Evolutionary conservation across 352 stramenopile genomes (phyloP), one percentile per base, ranked within the genome.

Genomic region (Globisporangium paroecandrum): DNA sequence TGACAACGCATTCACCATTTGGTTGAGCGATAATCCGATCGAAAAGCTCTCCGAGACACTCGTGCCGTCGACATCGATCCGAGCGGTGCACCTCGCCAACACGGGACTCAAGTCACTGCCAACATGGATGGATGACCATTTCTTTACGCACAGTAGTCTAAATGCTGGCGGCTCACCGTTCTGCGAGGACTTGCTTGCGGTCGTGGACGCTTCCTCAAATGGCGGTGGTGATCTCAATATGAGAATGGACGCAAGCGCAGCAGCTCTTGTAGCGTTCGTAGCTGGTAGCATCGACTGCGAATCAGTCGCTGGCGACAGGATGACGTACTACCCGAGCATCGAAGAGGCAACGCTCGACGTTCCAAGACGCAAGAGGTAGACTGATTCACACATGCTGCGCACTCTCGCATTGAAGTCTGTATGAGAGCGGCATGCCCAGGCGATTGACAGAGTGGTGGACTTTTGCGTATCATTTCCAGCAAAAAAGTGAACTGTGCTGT

Each of bases 11-110:
- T n/a, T 58, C 18, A 64, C 66, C 22, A 55, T 71, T 34, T 71
- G 66, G 60, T 59, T 71, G 59, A 71, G 36, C 59, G 53, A 38
- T 38, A 71, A 68, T 24, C 74, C 76, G 18, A 73, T 81, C 20
- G 69, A 55, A 0, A 22, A 65, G 7, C 53, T 83, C 1, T 67
- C 71, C 0, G 24, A 41, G 1, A 47, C 58, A 15, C 27, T 81
- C 27, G 22, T 32, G n/a, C 49, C 59, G 27, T 68, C 66, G 10
- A 9, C 34, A 13, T 68, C 66, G 13, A 71, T 71, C 29, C 49
- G 41, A 3, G 34, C 15, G 12, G 49, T 68, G 58, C 51, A 51
- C 4, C 59, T 71, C 27, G 53, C 51, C 2, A 47, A 61, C 66
- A 71, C 66, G 12, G 25, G 4, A 1, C n/a, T 71, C 4, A 22